A percentile compares a stretch with the other conserved stretches of the same genome.
phyloP scores from a whole-genome alignment of 306 rosid species.

The Vigna mungo region DNA sequence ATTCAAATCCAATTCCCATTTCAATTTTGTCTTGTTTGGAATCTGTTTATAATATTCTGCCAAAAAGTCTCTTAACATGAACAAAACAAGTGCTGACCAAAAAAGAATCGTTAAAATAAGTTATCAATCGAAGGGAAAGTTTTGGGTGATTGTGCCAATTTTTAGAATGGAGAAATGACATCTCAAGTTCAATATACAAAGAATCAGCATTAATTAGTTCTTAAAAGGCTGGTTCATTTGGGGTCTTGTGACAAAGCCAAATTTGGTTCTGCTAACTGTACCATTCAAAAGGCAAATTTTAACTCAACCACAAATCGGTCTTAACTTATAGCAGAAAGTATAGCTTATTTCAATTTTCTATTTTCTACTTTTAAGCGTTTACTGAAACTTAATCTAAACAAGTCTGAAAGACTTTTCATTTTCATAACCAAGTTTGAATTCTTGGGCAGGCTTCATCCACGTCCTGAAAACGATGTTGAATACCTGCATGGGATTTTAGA shows the following conservation, averaged over 20 bases:
- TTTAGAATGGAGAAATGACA: constrained; percentile 17
- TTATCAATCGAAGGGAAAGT: neutral
- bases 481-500: constrained; percentile 88
- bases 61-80: neutral
- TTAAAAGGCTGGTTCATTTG: neutral
- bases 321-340: too few species aligned
- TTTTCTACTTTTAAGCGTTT: neutral
- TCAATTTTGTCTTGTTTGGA: neutral
- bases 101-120: neutral
- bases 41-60: neutral
- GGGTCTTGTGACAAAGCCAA: constrained; percentile 20
- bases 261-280: constrained; percentile 32
- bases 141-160: constrained; percentile 18
- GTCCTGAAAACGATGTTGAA: constrained; percentile 77
- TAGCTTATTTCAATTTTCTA: too few species aligned
- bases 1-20: constrained; percentile 15
- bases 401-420: neutral
- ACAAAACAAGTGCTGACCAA: neutral
- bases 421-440: neutral
- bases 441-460: constrained; percentile 75
- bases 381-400: neutral
- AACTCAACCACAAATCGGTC: neutral
- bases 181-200: constrained; percentile 4
- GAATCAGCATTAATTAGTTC: constrained; percentile 20
- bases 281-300: neutral